These are phyloP conservation scores for Cichorium intybus DNA, from an alignment of 140 eudicot genomes.

Conservation along the genomic window DNA sequence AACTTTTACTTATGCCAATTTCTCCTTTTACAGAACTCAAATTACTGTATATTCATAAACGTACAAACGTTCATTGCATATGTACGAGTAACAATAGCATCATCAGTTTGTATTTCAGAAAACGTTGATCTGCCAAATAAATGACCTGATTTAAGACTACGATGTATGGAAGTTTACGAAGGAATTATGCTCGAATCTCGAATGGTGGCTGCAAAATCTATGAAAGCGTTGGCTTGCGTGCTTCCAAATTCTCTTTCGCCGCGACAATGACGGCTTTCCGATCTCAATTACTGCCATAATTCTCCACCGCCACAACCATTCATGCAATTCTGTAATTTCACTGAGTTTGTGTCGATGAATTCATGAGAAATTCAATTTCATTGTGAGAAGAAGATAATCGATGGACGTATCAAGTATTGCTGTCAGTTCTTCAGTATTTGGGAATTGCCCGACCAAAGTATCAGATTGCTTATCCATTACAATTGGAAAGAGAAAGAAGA, in stretches of 20 bases:
- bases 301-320: not conserved
- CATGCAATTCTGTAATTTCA: constrained; percentile 6
- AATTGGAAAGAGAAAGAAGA: constrained; percentile 19
- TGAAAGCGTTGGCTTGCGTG: constrained; percentile 20
- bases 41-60: not conserved
- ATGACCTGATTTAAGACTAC: not conserved
- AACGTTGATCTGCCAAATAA: not conserved
- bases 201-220: constrained; percentile 8
- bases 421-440: constrained; percentile 8
- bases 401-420: constrained; percentile 25
- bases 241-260: constrained; percentile 17
- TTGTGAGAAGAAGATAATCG: constrained; percentile 3
- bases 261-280: constrained; percentile 14
- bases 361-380: constrained; percentile 11
- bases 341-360: not conserved
- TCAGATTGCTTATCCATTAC: constrained; percentile 10
- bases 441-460: not conserved
- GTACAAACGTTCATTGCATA: not conserved
- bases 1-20: too few relatives aligned
- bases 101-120: not conserved
- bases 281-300: constrained; percentile 16
- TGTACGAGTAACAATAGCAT: not conserved
- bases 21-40: not conserved
- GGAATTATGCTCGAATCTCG: constrained; percentile 35
- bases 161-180: not conserved